These are phyloP conservation scores for Leccinum pachyderme DNA, from an alignment of 1,284 basidiomycete genomes.

Conservation along the genomic window DNA sequence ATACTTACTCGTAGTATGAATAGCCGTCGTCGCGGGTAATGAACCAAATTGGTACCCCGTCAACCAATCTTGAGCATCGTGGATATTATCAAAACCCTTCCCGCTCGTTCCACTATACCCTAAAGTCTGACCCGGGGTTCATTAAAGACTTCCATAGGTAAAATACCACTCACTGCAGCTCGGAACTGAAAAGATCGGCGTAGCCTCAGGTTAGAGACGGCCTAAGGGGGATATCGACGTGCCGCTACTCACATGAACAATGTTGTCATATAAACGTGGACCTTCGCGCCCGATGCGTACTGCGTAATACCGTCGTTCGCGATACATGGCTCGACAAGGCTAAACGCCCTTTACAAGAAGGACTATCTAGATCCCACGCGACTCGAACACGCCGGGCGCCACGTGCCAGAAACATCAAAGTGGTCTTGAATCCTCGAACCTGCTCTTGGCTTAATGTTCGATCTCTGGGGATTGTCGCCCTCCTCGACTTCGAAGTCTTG, in stretches of 20 bases:
- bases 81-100: conserved; percentile 33
- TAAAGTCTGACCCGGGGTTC: conserved; percentile 19
- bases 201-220: neutral
- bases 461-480: neutral
- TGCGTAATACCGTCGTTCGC: conserved; percentile 33
- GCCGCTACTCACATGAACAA: conserved; percentile 23
- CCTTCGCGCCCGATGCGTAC: conserved; percentile 35
- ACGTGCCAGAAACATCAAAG: neutral
- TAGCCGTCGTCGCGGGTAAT: conserved; percentile 9
- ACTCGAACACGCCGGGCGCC: neutral
- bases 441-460: neutral
- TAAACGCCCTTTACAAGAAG: neutral
- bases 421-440: neutral
- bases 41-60: conserved; percentile 13
- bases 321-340: conserved; percentile 11
- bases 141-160: neutral
- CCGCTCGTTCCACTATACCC: conserved; percentile 33
- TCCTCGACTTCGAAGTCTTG: neutral
- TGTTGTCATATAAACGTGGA: conserved; percentile 32
- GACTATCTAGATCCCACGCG: neutral
- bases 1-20: conserved; percentile 16
- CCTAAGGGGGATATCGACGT: neutral
- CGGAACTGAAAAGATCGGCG: conserved; percentile 17
- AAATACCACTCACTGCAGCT: conserved; percentile 23
- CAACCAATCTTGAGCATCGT: conserved; percentile 33